Evolutionary conservation across 1,284 basidiomycete species (phyloP), one percentile per base, ranked within the genome.

Genomic region (Trichosporon ovoides): DNA sequence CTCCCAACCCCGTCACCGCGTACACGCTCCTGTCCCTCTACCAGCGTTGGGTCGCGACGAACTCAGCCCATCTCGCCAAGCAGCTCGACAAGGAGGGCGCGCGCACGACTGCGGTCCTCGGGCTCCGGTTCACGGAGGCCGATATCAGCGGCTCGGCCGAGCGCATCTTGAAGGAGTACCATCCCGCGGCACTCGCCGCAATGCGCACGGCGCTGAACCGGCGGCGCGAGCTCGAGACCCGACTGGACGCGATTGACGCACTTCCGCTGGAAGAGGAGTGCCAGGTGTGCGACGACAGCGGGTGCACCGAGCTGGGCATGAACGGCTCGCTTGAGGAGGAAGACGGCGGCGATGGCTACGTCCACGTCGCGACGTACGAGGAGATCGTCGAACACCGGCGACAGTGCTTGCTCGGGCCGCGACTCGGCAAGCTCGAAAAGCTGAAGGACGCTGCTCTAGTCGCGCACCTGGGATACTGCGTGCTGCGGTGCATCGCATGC

Each of bases 1-100:
- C 43, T 16, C 43, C 24, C 16, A n/a, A 48, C 24, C 7, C 43
- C 14, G 43, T 48, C 22, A 48, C n/a, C 24, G 43, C 43, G 5
- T 48, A 48, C 43, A 48, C 43, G 43, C 43, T 48, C 24, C 24
- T 31, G 43, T 48, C 43, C 16, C 43, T 48, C 22, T 48, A 48
- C n/a, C 43, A 48, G 22, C 43, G 43, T 14, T 48, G 43, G 43
- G 43, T 48, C 16, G 43, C 43, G 12, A 22, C 16, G 14, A 48
- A 48, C 43, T 48, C 43, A 22, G 16, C 43, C 22, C 43, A 48
- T 16, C 43, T 48, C 43, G 43, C 43, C 16, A 24, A 22, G 6
- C 43, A 48, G 24, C 43, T 48, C 24, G 43, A 48, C 22, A 13
- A 31, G 24, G 43, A 48, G 18, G 22, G 22, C 16, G 43, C 43